Evolutionary conservation across 345 rosid genomes (phyloP), one percentile per base, ranked within the genome.

Genomic region (Pistacia atlantica): DNA sequence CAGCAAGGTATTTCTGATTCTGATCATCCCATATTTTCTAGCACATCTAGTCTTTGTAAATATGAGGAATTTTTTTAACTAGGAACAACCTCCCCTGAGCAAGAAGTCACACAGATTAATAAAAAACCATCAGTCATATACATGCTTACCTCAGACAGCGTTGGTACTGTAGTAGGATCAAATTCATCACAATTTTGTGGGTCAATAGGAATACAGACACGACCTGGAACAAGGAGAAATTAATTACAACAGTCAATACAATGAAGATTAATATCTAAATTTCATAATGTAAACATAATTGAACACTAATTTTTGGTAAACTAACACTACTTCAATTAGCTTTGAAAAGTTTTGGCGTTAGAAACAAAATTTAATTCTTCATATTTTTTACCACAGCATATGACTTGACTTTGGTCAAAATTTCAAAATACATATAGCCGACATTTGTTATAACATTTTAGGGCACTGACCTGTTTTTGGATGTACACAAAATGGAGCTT

Each of bases 401-500:
- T 55, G 25, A 20, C 45, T 35, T 48, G 22, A 68, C 46, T 69
- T 42, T 7, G 28, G 18, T 13, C 35, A 68, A 63, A 46, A 51
- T 58, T 56, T 58, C 73, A 38, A 74, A 11, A 56, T 11, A 28
- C 31, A 25, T 25, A 56, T 76, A 49, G 62, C 74, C 70, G 35
- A 22, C 18, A 49, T 14, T 69, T 75, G 60, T 28, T 37, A 35
- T 64, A 64, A 46, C 56, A 9, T 11, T 52, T 63, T 16, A 7
- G 28, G 33, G 16, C 35, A 79, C 81, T 66, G 51, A 90, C 99
- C 99, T 85, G 98, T 96, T 85, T 92, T 89, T 25, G 98, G 98
- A 84, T 92, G 98, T 49, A 96, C 87, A 70, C 99, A 96, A 75
- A 96, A 96, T 49, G 99, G 98, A 64, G 99, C 98, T 87, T 96